Base-by-base conservation (phyloP, 495 filamentous ascomycete genomes). In the Paragyromitra xinjiangensis region DNA sequence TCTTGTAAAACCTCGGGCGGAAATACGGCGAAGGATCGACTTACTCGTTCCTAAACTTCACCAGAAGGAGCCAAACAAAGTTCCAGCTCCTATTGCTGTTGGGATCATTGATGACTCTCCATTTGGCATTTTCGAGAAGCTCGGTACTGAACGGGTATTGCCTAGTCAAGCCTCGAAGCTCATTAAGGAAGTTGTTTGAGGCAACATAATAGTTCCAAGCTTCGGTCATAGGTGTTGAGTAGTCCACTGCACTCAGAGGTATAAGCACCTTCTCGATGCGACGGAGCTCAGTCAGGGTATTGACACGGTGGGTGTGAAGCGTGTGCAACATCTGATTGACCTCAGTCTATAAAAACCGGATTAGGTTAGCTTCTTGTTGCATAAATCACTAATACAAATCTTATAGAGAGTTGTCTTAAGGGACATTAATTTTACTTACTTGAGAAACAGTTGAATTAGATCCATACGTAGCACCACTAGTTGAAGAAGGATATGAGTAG, bases 171-270 rank as follows among this genome's bases (percentile, higher is more conserved):
- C 89, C 88, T 45, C 91, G 85, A 2, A 94, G 87, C 74, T 94
- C 92, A 39, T 85, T 89, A n/a, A 94, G 85, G 26, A 94, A 85
- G 81, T 91, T 91, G 84, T 93, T 89, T 69, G 87, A 90, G 64
- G 88, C 89, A 75, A 94, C 91, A 81, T 93, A 93, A 83, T 93
- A 87, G 11, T 87, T 84, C 91, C 92, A 94, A 4, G 92, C 92
- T 4, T 86, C 83, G 2, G 90, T 92, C 90, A 94, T 90, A 9
- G 90, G 89, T 44, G 88, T 87, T 19, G 86, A 86, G 58, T 92
- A 88, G 65, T 90, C 88, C 11, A 85, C 84, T 45, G 84, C 82
- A 51, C 87, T 85, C 72, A 88, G 84, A 24, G 84, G 80, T 2
- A 89, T 87, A 50, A 91, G 88, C 16, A 89, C 85, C 29, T 89